A percentile compares a stretch with the other conserved stretches of the same genome.
phyloP scores from a whole-genome alignment of 2,329 filamentous ascomycete species.

The Fusarium sp. region DNA sequence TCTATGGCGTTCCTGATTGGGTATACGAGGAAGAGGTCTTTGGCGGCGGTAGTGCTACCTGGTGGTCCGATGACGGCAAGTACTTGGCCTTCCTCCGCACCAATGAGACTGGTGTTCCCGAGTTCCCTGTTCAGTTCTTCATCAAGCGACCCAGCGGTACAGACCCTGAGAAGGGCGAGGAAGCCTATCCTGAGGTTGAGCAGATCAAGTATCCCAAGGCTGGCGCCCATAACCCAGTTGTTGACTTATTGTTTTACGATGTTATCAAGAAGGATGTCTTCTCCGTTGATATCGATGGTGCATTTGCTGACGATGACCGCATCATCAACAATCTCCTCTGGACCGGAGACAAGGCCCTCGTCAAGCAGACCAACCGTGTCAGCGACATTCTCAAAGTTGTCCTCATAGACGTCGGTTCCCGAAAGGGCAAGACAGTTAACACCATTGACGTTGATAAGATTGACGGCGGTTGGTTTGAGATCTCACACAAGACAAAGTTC shows the following conservation, averaged over 20 bases:
- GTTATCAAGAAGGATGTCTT: slow-evolving; percentile 82
- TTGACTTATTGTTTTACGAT: slow-evolving; percentile 91
- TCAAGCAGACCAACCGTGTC: slow-evolving; percentile 94
- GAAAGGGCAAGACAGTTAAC: slow-evolving; percentile 82
- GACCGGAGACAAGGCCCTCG: slow-evolving; percentile 85
- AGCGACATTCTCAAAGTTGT: slow-evolving; percentile 92
- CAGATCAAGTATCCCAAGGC: slow-evolving; percentile 98
- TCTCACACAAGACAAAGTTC: slow-evolving; percentile 86
- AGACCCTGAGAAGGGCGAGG: slow-evolving; percentile 74
- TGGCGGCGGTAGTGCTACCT: slow-evolving; percentile 82
- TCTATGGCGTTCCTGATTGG: slow-evolving; percentile 98
- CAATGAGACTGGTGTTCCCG: slow-evolving; percentile 91
- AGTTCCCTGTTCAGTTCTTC: slow-evolving; percentile 95
- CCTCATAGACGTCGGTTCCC: slow-evolving; percentile 80
- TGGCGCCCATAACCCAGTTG: slow-evolving; percentile 91
- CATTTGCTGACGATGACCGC: slow-evolving; percentile 84
- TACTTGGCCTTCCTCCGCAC: slow-evolving; percentile 93
- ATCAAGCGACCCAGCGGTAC: slow-evolving; percentile 85
- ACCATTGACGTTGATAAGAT: slow-evolving; percentile 82
- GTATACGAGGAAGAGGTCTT: slow-evolving; percentile 84
- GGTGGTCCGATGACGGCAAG: slow-evolving; percentile 94
- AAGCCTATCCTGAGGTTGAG: slow-evolving; percentile 90
- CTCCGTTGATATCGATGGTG: slow-evolving; percentile 79
- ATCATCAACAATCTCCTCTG: slow-evolving; percentile 95
- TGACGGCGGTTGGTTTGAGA: slow-evolving; percentile 98